These are phyloP conservation scores for Botrytis fabae DNA, from an alignment of 2,329 filamentous ascomycete species.

Conservation along the genomic window DNA sequence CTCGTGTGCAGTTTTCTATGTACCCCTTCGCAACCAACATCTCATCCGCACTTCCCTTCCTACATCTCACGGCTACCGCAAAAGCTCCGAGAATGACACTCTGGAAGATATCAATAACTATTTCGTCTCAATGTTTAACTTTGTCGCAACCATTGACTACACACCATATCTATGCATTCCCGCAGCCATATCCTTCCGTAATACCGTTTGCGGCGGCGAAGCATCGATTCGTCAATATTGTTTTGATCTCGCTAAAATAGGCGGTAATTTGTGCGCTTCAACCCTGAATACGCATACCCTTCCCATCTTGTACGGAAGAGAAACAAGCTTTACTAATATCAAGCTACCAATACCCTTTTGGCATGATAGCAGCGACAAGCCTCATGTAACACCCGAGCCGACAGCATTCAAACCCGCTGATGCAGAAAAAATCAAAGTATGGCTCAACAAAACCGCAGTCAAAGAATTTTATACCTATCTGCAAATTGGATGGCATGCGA, in stretches of 20 bases:
- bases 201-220: slow-evolving; percentile 70
- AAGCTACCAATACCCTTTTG: slow-evolving; percentile 55
- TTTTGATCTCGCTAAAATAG: slow-evolving; percentile 61
- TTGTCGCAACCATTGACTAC: slow-evolving; percentile 73
- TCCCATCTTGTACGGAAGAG: slow-evolving; percentile 64
- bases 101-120: slow-evolving; percentile 38
- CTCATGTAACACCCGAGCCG: slow-evolving; percentile 31
- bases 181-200: slow-evolving; percentile 71
- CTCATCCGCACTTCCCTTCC: slow-evolving; percentile 73
- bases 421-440: slow-evolving; percentile 57
- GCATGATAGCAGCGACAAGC: slow-evolving; percentile 43
- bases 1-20: slow-evolving; percentile 79
- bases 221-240: slow-evolving; percentile 65
- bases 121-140: slow-evolving; percentile 74
- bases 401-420: slow-evolving; percentile 43
- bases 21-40: slow-evolving; percentile 74
- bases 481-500: slow-evolving; percentile 56
- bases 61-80: slow-evolving; percentile 73
- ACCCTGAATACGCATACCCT: slow-evolving; percentile 69
- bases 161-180: slow-evolving; percentile 71
- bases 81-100: slow-evolving; percentile 42
- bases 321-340: slow-evolving; percentile 73
- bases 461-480: slow-evolving; percentile 66
- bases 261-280: slow-evolving; percentile 59
- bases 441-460: slow-evolving; percentile 45